Base-by-base conservation (phyloP, 2,329 filamentous ascomycete species). In the Epichloe aotearoae region DNA sequence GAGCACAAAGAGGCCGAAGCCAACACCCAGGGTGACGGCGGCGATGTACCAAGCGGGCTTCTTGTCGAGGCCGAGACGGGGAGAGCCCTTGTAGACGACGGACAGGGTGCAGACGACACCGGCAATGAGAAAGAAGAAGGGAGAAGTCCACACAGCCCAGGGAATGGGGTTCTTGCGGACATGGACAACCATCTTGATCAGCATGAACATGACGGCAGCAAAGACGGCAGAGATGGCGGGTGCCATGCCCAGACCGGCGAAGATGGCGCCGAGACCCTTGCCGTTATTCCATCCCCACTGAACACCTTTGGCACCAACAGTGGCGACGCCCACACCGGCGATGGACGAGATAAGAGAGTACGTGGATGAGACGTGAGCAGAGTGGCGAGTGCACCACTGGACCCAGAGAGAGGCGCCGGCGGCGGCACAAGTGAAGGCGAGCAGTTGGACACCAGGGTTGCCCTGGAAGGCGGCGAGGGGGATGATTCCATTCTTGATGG, bases 71-170 rank as follows among this genome's bases (percentile, higher is more conserved):
- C 75, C 74, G 33, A 86, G 75, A 53, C 73, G 81, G 23, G 85
- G 84, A 10, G 84, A 87, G 34, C 85, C 85, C 74, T 89, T 88
- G 76, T 87, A 88, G 58, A 89, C 84, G 59, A 90, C 81, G 42
- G 83, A 87, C 5, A 90, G 73, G 0, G 84, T 85, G 69, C 84
- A 87, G 60, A 89, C 69, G 52, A 83, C 86, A 50, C 75, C 83
- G 51, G 85, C 83, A 53, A 89, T 77, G 51, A 88, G 78, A 75
- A 89, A 89, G 71, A 83, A 89, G 69, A 85, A 79, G 10, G 10
- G 85, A 86, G 83, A 82, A 48, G 77, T 83, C 69, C 74, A 88
- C 50, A 89, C 77, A 26, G 84, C 84, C 83, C 83, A 87, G 6
- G 73, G 76, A 2, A 86, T 73, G 5, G 85, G 84, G 66, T 86